phyloP scores from a whole-genome alignment of 208 protist species.

The Trypanosoma mega region DNA sequence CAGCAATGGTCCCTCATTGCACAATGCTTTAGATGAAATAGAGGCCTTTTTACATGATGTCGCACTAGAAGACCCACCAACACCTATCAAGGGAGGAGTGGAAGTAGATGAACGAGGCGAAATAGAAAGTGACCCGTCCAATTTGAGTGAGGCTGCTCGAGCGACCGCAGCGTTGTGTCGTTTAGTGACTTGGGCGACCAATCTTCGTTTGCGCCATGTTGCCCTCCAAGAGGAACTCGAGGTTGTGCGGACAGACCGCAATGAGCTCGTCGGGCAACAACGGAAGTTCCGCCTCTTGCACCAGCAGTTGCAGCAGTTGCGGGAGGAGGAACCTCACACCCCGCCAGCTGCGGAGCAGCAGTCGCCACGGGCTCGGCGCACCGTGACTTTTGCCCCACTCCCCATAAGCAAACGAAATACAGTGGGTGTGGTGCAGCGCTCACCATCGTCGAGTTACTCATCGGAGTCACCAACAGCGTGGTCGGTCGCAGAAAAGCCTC shows the following conservation, averaged over 20 bases:
- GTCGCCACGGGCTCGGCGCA: constrained; percentile 21
- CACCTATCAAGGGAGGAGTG: not conserved
- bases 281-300: constrained; percentile 45
- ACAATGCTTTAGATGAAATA: not conserved
- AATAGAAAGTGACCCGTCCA: not conserved
- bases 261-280: constrained; percentile 65
- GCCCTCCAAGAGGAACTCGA: constrained; percentile 54
- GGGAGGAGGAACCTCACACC: not conserved
- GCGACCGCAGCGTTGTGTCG: constrained; percentile 7
- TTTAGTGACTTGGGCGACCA: constrained; percentile 1
- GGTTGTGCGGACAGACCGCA: constrained; percentile 67
- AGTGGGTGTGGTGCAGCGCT: not conserved
- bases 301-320: constrained; percentile 40
- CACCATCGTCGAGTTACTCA: constrained; percentile 2
- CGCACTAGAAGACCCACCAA: not conserved
- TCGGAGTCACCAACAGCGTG: constrained; percentile 1
- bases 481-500: not conserved
- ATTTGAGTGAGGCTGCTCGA: constrained; percentile 5
- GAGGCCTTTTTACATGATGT: not conserved
- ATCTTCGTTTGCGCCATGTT: constrained; percentile 18
- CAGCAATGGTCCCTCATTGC: not conserved
- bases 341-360: constrained; percentile 23
- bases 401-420: not conserved
- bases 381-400: constrained; percentile 1
- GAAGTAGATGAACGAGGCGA: not conserved